A percentile compares a stretch with the other conserved stretches of the same genome.
phyloP scores from a whole-genome alignment of 768 basidiomycete genomes.

The Russula lepida region DNA sequence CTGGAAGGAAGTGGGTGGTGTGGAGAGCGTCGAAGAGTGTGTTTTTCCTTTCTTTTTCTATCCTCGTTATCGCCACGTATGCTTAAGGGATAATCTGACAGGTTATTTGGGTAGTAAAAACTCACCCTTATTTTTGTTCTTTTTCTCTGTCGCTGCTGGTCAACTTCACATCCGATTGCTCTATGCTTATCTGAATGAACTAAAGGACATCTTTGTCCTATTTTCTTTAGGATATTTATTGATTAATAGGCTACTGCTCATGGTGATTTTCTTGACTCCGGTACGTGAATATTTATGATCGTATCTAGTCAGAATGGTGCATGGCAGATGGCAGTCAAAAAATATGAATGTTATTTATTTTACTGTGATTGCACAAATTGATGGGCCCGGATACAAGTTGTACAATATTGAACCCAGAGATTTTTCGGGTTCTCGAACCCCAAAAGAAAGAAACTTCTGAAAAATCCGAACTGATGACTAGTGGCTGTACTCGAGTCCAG shows the following conservation, averaged over 20 bases:
- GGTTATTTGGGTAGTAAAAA: slow-evolving; percentile 6
- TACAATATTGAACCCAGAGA: too few relatives aligned
- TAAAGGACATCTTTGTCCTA: neutral
- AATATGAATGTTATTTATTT: neutral
- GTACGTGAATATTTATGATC: neutral
- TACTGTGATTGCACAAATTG: neutral
- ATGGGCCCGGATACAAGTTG: too few relatives aligned
- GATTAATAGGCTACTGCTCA: neutral
- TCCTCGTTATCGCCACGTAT: neutral
- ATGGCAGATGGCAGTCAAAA: neutral
- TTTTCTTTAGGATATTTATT: too few relatives aligned
- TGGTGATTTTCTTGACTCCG: neutral
- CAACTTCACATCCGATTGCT: neutral
- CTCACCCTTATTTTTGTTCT: neutral
- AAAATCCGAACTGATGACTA: too few relatives aligned
- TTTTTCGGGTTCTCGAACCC: too few relatives aligned
- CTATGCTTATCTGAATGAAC: neutral
- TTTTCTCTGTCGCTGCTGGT: neutral
- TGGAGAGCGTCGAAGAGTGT: slow-evolving; percentile 21
- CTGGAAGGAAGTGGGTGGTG: slow-evolving; percentile 24
- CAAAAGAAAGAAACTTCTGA: too few relatives aligned
- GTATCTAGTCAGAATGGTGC: neutral
- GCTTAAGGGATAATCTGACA: neutral
- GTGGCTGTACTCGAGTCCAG: too few relatives aligned
- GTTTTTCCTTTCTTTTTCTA: neutral